These are phyloP conservation scores for Barnettozyma populi DNA, from an alignment of 805 yeast species.

Conservation along the genomic window DNA sequence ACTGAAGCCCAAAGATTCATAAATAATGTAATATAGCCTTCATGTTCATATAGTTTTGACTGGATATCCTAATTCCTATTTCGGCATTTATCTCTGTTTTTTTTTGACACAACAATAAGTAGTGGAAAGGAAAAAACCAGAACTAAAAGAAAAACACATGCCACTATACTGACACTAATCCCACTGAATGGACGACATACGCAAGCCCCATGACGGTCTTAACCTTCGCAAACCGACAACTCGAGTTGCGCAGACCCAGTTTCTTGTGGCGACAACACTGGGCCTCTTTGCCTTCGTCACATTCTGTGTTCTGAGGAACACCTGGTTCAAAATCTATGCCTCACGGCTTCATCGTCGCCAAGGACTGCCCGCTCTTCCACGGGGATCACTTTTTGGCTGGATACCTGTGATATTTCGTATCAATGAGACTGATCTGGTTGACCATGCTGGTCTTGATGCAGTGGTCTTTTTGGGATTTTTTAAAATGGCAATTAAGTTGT, in stretches of 20 bases:
- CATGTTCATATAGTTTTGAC: not conserved
- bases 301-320: conserved; percentile 65
- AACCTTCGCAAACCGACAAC: conserved; percentile 25
- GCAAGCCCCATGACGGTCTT: conserved; percentile 6
- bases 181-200: conserved; percentile 3
- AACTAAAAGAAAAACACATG: not conserved
- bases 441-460: conserved; percentile 92
- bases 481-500: conserved; percentile 73
- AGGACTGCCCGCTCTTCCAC: conserved; percentile 55
- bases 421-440: conserved; percentile 70
- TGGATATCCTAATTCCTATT: not conserved
- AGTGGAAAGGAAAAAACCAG: too few relatives aligned
- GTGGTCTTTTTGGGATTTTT: conserved; percentile 88
- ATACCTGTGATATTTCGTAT: conserved; percentile 58
- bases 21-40: too few relatives aligned
- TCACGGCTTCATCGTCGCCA: conserved; percentile 53
- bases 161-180: not conserved
- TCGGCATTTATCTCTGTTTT: not conserved
- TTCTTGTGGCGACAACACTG: conserved; percentile 58
- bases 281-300: conserved; percentile 65
- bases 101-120: not conserved
- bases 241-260: conserved; percentile 71
- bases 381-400: conserved; percentile 72
- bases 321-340: conserved; percentile 79
- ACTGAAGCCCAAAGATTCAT: not conserved